Evolutionary conservation across 2,329 filamentous ascomycete species (phyloP).

Genomic region (Dothiorella sarmentorum): DNA sequence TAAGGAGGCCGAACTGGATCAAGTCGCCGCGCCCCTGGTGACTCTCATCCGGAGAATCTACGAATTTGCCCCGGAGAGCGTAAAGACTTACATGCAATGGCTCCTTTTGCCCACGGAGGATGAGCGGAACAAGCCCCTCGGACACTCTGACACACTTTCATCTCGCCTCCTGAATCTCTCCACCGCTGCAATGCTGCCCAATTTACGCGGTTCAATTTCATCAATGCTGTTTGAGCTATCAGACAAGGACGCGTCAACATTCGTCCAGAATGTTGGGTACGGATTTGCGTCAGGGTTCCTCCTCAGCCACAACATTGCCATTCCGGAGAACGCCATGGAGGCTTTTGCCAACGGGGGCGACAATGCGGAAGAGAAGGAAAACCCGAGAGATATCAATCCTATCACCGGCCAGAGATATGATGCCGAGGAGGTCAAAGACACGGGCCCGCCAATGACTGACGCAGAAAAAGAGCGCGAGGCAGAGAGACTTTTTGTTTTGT

Average conservation of each 20-base stretch:
- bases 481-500: constrained; percentile 83
- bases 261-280: constrained; percentile 90
- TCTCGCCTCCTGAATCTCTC: constrained; percentile 75
- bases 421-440: constrained; percentile 54
- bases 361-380: constrained; percentile 22
- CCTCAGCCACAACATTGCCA: constrained; percentile 74
- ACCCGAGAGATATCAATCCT: constrained; percentile 61
- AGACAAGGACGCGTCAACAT: constrained; percentile 70
- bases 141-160: constrained; percentile 69
- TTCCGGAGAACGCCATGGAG: constrained; percentile 65
- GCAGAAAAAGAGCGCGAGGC: constrained; percentile 92
- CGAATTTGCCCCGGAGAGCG: constrained; percentile 61
- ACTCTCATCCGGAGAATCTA: constrained; percentile 70
- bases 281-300: constrained; percentile 90
- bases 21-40: constrained; percentile 67
- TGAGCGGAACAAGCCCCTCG: constrained; percentile 75
- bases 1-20: constrained; percentile 67
- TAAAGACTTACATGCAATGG: constrained; percentile 61
- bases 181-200: constrained; percentile 67
- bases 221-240: constrained; percentile 84
- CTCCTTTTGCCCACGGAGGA: constrained; percentile 71
- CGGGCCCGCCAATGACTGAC: constrained; percentile 72
- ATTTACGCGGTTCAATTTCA: constrained; percentile 70
- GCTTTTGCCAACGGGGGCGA: constrained; percentile 40
- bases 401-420: constrained; percentile 82